Evolutionary conservation across 208 protist genomes (phyloP).

Genomic region (Plasmodiophora brassicae): DNA sequence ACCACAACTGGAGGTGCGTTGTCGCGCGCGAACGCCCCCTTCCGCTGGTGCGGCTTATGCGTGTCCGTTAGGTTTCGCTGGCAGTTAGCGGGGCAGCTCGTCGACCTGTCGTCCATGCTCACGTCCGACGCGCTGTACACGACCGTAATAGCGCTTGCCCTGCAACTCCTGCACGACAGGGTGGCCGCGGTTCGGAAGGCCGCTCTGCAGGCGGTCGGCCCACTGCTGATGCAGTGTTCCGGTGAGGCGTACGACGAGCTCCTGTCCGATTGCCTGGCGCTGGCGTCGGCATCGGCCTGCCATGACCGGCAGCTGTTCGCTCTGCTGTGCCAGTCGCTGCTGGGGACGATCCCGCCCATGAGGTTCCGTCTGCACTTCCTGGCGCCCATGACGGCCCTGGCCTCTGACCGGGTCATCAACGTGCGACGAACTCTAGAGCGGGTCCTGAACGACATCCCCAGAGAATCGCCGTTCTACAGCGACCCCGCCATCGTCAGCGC

Average conservation of each 20-base stretch:
- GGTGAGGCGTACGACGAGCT: not conserved
- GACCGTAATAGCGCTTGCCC: not conserved
- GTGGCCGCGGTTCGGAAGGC: not conserved
- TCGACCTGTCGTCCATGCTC: not conserved
- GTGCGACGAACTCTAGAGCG: too few relatives aligned
- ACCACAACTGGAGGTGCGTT: not conserved
- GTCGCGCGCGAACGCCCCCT: too few relatives aligned
- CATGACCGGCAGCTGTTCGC: slow-evolving; percentile 10
- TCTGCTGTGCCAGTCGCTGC: slow-evolving; percentile 1
- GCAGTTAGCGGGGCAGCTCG: not conserved
- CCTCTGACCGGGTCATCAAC: not conserved
- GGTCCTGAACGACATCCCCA: too few relatives aligned
- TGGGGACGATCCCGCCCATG: not conserved
- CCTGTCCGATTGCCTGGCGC: not conserved
- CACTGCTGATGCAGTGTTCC: not conserved
- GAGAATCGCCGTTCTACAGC: too few relatives aligned
- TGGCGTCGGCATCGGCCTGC: not conserved
- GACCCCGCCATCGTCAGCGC: too few relatives aligned
- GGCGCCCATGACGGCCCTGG: not conserved
- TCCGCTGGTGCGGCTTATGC: not conserved
- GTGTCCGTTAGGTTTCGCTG: not conserved
- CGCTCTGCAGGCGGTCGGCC: not conserved
- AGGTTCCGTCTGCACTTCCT: not conserved
- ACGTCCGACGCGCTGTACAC: not conserved
- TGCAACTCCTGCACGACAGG: not conserved